These are phyloP conservation scores for Craspedostauros australis DNA, from an alignment of 108 stramenopile species.

Conservation along the genomic window DNA sequence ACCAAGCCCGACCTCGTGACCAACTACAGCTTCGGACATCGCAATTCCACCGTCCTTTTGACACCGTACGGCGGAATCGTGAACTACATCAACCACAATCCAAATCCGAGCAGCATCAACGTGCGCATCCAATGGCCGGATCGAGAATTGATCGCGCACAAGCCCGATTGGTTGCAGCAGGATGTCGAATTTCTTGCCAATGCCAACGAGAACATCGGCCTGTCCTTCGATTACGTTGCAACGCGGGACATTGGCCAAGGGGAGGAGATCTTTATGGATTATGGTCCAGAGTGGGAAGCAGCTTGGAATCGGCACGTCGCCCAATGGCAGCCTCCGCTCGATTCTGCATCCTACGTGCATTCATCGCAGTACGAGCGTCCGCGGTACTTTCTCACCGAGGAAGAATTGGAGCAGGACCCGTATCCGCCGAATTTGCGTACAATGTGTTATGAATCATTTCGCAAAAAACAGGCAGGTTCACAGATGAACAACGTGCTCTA, in stretches of 20 bases:
- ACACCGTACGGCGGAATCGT: slow-evolving; percentile 78
- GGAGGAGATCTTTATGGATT: slow-evolving; percentile 54
- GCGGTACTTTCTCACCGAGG: slow-evolving; percentile 14
- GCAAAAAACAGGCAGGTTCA: neutral
- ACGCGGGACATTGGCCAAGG: slow-evolving; percentile 45
- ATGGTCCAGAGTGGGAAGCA: slow-evolving; percentile 39
- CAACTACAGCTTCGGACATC: slow-evolving; percentile 81
- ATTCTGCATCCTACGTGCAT: slow-evolving; percentile 45
- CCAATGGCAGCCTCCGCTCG: slow-evolving; percentile 19
- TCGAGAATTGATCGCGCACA: slow-evolving; percentile 59
- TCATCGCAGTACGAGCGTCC: slow-evolving; percentile 32
- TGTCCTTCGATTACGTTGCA: slow-evolving; percentile 60
- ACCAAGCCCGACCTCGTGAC: slow-evolving; percentile 54
- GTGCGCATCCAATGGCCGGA: slow-evolving; percentile 62
- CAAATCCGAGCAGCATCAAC: slow-evolving; percentile 30
- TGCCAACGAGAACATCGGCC: slow-evolving; percentile 32
- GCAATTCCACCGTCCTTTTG: slow-evolving; percentile 59
- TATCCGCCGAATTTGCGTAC: slow-evolving; percentile 38
- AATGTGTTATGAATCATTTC: slow-evolving; percentile 29
- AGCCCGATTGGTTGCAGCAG: slow-evolving; percentile 63
- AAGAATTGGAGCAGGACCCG: slow-evolving; percentile 27
- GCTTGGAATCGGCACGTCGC: slow-evolving; percentile 42
- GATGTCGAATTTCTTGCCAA: slow-evolving; percentile 27
- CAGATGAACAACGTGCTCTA: no score
- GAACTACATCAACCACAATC: slow-evolving; percentile 78